phyloP scores from a whole-genome alignment of 371 early-diverging fungal species.

The Mortierella sp. region DNA sequence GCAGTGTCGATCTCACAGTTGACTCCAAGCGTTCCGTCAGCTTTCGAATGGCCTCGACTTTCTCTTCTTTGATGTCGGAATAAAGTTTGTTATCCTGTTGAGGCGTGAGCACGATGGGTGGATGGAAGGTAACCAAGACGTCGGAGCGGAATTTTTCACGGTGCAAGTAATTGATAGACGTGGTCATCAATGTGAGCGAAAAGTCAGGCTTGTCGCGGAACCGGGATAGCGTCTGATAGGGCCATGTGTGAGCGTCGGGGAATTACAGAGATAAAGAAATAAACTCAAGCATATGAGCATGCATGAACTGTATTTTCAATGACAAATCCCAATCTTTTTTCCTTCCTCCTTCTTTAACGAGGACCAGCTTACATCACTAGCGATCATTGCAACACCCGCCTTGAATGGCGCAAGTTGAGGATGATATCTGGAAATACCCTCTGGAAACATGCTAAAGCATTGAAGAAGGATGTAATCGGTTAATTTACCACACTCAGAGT shows the following conservation, averaged over 20 bases:
- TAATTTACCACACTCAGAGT: too few species aligned
- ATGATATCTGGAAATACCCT: constrained; percentile 52
- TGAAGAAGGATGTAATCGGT: too few species aligned
- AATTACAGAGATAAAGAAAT: not conserved
- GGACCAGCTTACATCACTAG: constrained; percentile 41
- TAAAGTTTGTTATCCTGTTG: constrained; percentile 40
- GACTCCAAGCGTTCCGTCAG: constrained; percentile 39
- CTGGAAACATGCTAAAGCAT: constrained; percentile 43
- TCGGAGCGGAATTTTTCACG: constrained; percentile 57
- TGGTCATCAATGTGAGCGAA: constrained; percentile 43
- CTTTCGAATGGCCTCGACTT: constrained; percentile 38
- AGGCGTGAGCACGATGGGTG: constrained; percentile 49
- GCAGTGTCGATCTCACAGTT: constrained; percentile 41
- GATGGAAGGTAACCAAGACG: constrained; percentile 49
- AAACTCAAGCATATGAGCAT: not conserved
- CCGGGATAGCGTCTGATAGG: constrained; percentile 36
- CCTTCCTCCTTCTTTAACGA: not conserved
- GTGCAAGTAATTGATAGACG: constrained; percentile 55
- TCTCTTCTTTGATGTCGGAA: constrained; percentile 31
- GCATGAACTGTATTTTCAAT: constrained; percentile 12
- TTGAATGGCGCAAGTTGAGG: constrained; percentile 53
- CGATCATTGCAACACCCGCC: constrained; percentile 53
- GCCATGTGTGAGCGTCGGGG: not conserved
- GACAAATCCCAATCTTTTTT: constrained; percentile 21
- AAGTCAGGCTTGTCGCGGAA: constrained; percentile 45